phyloP scores from a whole-genome alignment of 140 eudicot species.

The Bidens hawaiensis region DNA sequence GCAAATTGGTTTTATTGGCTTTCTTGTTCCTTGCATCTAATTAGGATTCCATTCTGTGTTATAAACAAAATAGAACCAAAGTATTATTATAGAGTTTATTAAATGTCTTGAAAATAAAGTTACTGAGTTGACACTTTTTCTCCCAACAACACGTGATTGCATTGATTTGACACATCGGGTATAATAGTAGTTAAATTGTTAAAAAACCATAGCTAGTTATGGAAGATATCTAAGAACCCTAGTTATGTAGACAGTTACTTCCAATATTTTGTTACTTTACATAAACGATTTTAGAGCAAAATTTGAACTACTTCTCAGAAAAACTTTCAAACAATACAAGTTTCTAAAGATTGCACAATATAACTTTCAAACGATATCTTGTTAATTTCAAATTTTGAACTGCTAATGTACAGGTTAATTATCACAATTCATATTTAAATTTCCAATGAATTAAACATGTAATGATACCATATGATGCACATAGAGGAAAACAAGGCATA shows the following conservation, averaged over 20 bases:
- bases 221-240: neutral
- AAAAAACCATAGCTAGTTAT: neutral
- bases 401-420: too few species aligned
- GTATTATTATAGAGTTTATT: neutral
- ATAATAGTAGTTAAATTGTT: neutral
- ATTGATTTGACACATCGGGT: neutral
- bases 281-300: neutral
- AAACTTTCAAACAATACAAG: neutral
- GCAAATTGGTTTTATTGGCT: neutral
- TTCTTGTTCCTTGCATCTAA: conserved; percentile 1
- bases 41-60: neutral
- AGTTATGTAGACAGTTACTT: neutral
- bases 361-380: too few species aligned
- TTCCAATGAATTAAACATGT: too few species aligned
- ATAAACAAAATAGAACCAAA: neutral
- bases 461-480: too few species aligned
- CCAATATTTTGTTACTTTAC: neutral
- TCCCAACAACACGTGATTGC: neutral
- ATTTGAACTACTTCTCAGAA: neutral
- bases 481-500: too few species aligned
- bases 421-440: too few species aligned
- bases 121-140: conserved; percentile 4
- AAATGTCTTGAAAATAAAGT: neutral
- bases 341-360: too few species aligned
- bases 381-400: too few species aligned